Evolutionary conservation across 1,284 basidiomycete genomes (phyloP).

Genomic region (Fomitiporia mediterranea): DNA sequence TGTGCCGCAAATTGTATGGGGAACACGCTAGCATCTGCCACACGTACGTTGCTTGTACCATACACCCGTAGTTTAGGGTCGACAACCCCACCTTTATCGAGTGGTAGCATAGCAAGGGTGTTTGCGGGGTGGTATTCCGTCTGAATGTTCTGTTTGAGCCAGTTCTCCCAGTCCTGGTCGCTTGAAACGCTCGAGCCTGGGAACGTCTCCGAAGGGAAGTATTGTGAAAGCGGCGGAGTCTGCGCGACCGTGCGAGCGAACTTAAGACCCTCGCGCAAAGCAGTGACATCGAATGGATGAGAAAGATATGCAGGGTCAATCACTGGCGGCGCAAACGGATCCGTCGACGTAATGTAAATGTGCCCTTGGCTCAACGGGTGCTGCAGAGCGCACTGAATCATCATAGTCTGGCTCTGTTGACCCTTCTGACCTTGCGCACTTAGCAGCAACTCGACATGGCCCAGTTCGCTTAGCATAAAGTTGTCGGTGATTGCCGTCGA

Average conservation of each 20-base stretch:
- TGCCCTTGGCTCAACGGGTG: conserved; percentile 51
- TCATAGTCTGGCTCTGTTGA: conserved; percentile 36
- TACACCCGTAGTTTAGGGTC: conserved; percentile 59
- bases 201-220: conserved; percentile 34
- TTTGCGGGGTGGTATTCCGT: conserved; percentile 56
- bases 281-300: conserved; percentile 44
- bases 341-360: conserved; percentile 43
- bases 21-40: conserved; percentile 51
- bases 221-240: conserved; percentile 35
- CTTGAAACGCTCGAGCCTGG: conserved; percentile 38
- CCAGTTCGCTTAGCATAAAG: conserved; percentile 40
- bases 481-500: conserved; percentile 46
- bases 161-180: conserved; percentile 45
- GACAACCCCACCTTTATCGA: conserved; percentile 59
- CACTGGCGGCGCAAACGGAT: conserved; percentile 49
- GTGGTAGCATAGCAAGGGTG: conserved; percentile 62
- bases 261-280: conserved; percentile 57
- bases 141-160: conserved; percentile 36
- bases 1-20: conserved; percentile 50
- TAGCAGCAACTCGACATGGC: conserved; percentile 60
- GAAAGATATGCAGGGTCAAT: conserved; percentile 64
- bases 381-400: conserved; percentile 64
- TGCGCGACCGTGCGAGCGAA: conserved; percentile 43
- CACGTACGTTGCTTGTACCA: conserved; percentile 51
- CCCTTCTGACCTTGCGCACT: conserved; percentile 44